Evolutionary conservation across 495 filamentous ascomycete genomes (phyloP).

Genomic region (Usnea hakonensis): DNA sequence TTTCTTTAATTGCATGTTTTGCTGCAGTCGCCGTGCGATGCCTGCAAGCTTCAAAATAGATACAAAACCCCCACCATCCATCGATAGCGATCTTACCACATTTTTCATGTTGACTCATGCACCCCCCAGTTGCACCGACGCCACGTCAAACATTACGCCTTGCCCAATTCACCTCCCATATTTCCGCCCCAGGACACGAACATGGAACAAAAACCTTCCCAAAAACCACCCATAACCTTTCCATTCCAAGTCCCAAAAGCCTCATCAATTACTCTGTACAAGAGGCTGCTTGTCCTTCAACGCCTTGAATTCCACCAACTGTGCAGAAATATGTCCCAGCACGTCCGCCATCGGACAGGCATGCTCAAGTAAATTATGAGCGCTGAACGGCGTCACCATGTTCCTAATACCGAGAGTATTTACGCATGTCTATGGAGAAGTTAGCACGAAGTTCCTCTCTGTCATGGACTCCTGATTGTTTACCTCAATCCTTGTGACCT

Average conservation of each 20-base stretch:
- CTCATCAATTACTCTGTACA: neutral
- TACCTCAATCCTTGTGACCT: slow-evolving; percentile 92
- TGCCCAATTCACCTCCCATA: neutral
- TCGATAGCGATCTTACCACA: neutral
- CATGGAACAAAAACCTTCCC: neutral
- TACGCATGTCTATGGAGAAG: slow-evolving; percentile 46
- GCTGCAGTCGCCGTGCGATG: neutral
- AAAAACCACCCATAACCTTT: neutral
- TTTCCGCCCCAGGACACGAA: neutral
- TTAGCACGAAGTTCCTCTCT: slow-evolving; percentile 17
- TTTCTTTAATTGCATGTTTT: neutral
- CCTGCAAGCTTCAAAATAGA: neutral
- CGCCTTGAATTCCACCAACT: slow-evolving; percentile 44
- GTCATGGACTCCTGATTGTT: slow-evolving; percentile 27
- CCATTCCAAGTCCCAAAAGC: neutral
- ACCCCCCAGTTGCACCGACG: neutral
- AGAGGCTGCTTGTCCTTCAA: slow-evolving; percentile 36
- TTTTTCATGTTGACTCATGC: neutral
- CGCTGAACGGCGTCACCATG: slow-evolving; percentile 48
- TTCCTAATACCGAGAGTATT: slow-evolving; percentile 60
- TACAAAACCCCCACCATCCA: neutral
- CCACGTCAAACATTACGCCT: neutral
- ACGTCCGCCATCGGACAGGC: slow-evolving; percentile 47
- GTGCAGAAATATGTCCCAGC: slow-evolving; percentile 39
- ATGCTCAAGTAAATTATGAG: slow-evolving; percentile 40